Base-by-base conservation (phyloP, 495 filamentous ascomycete genomes). In the Penicillium daleae region DNA sequence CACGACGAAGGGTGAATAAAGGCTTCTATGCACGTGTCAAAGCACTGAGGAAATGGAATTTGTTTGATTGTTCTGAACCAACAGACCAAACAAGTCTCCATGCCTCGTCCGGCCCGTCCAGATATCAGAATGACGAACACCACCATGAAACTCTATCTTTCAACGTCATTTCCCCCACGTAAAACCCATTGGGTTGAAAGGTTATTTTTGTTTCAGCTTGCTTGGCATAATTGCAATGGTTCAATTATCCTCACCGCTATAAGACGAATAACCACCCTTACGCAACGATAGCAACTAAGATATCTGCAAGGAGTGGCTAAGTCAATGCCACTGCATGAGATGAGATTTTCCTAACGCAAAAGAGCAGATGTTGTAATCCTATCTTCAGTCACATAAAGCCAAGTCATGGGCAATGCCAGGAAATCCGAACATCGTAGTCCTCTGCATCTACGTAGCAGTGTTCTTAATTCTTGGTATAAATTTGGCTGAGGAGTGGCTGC, bases 71-170 rank as follows among this genome's bases (percentile, higher is more conserved):
- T 46, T 21, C 19, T 12, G 9, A 21, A 9, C 21, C 22, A 46
- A 22, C 2, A 21, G 3, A 3, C 8, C 9, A 24, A 3, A 4
- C 42, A 46, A 3, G 4, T 46, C 42, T 13, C 21, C 8, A 24
- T 4, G 21, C 12, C 21, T 12, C 7, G 42, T 24, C 3, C n/a
- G n/a, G 21, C 42, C 42, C 37, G 17, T 19, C n/a, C 42, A 21
- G 42, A 46, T 46, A 24, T 46, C 22, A 46, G 42, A 46, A 46
- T 46, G 42, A 46, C 42, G 42, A 46, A 22, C 42, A 46, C 42
- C 42, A 12, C 9, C 10, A 12, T 24, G 42, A 46, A 46, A 46
- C 42, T 46, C 7, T 46, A 46, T 46, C 21, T 12, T 21, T 8
- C 3, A 21, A 24, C 42, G 42, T 46, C 42, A 46, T 46, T 21